Conservation (phyloP, 2,329 filamentous ascomycete genomes). For the Verruconis gallopava region DNA sequence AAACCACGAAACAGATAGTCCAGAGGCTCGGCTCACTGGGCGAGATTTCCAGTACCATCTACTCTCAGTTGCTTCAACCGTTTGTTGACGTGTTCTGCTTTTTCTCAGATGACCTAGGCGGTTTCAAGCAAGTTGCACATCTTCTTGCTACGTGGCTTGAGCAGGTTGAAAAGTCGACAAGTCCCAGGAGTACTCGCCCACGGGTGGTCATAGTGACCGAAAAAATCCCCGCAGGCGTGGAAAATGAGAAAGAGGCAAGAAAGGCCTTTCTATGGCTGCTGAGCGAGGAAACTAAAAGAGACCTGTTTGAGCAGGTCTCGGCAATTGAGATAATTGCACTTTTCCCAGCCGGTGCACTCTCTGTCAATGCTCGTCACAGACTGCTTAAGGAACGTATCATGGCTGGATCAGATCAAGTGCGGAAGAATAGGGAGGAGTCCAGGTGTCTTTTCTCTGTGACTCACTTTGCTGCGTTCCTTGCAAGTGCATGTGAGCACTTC, state of each 20-base stretch:
- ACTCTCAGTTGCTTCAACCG: slow-evolving; percentile 14
- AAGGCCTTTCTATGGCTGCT: slow-evolving; percentile 17
- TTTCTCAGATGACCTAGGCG: slow-evolving; percentile 17
- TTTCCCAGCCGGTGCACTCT: slow-evolving; percentile 8
- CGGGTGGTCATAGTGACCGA: slow-evolving; percentile 18
- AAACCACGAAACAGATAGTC: slow-evolving; percentile 12
- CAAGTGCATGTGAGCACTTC: slow-evolving; percentile 13
- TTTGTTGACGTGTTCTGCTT: slow-evolving; percentile 19
- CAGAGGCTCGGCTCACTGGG: slow-evolving; percentile 8
- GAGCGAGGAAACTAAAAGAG: slow-evolving; percentile 16
- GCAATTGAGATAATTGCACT: slow-evolving; percentile 13
- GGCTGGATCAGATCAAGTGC: slow-evolving; percentile 12
- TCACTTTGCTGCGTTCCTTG: slow-evolving; percentile 14
- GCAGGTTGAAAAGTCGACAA: slow-evolving; percentile 11
- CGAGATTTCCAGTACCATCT: slow-evolving; percentile 12
- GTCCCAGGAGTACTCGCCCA: slow-evolving; percentile 14
- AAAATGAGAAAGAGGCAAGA: slow-evolving; percentile 14
- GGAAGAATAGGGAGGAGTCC: slow-evolving; percentile 9
- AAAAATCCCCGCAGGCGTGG: slow-evolving; percentile 11
- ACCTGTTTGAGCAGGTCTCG: slow-evolving; percentile 12
- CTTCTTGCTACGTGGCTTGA: slow-evolving; percentile 15
- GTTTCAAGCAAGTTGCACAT: slow-evolving; percentile 14
- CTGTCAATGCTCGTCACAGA: slow-evolving; percentile 10
- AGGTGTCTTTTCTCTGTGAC: slow-evolving; percentile 13
- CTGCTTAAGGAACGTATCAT: slow-evolving; percentile 14